Base-by-base conservation (phyloP, 345 rosid species). In the Lumnitzera racemosa region DNA sequence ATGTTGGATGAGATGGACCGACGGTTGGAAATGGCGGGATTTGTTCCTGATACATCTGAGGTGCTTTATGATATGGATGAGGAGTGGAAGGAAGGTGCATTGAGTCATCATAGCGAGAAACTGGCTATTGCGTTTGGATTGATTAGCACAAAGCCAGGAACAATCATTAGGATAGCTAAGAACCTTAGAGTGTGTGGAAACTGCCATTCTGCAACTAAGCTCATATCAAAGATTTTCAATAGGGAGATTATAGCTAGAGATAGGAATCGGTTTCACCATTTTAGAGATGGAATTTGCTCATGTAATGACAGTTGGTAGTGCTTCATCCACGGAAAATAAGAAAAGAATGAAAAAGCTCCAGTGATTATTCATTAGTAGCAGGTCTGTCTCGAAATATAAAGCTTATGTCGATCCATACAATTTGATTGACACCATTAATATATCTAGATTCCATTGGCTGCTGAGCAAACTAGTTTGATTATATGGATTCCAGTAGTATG, bases 241-340 rank as follows among this genome's bases (percentile, higher is more conserved):
- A 77, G 92, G 71, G 96, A 85, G 70, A 85, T 88, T 54, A 79
- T 85, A 69, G 92, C 92, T 43, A 72, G 88, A 70, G 96, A 88
- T 69, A 69, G 87, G 69, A 78, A 80, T 63, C 89, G 90, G 4
- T 88, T 88, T 76, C 92, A 89, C 72, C 91, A 89, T 72, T 82
- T 86, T 66, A 81, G 70, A 70, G 77, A 84, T 72, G 90, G 91
- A 62, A 62, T 65, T 48, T 89, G 96, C 73, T 86, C 96, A 13
- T 87, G 96, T 68, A 80, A 77, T 31, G 96, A 84, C 70, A 77
- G 67, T 63, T 88, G 96, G 96, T 88, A 66, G 80, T 61, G 57
- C n/a, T 52, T n/a, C 24, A 52, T 52, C 23, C 55, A 51, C 6
- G 8, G 55, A 16, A 51, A n/a, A 7, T 51, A 51, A 51, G 43